Evolutionary conservation across 2,329 filamentous ascomycete genomes (phyloP), one percentile per base, ranked within the genome.

Genomic region (Phaeosphaeria sp.): DNA sequence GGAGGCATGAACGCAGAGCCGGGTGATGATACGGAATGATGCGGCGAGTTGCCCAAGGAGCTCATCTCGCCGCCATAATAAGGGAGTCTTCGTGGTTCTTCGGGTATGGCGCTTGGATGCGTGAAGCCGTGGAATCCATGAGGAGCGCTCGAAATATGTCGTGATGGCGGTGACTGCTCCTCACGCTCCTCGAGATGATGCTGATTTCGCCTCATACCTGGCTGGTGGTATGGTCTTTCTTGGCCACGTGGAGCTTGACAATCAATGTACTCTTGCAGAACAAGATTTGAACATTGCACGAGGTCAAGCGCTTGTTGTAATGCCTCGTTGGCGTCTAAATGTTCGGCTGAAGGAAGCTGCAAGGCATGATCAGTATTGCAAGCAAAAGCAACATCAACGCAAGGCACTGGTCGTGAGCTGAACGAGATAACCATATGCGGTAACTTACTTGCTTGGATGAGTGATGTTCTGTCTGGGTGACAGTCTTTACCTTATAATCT

Each of bases 1-100:
- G 65, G 63, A 46, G 60, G 63, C 56, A 66, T 57, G 44, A 67
- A 79, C 17, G 75, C 75, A 15, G 78, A 80, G 55, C 75, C 74
- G 5, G 83, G 84, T 24, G 85, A 85, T 65, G 79, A 80, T 20
- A 59, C 51, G 9, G 61, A 65, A 25, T 64, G 59, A 24, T 69
- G 67, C 15, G 69, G 67, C 24, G 69, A 72, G 44, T 60, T 63
- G 1, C 51, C 51, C 18, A 62, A 55, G 9, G 63, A 51, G 15
- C 53, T 57, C 25, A 58, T 56, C 15, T 69, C 30, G 30, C 30
- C 68, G 48, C 40, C 61, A 8, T 61, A 51, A 50, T 67, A 68
- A 13, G 55, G 57, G 43, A 61, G 59, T 43, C 65, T 60, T 62
- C 64, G 65, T 50, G 20, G 56, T 15, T 70, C 63, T 21, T 73